Evolutionary conservation across 805 yeast species (phyloP), one percentile per base, ranked within the genome.

Genomic region (Candida mattraensis): DNA sequence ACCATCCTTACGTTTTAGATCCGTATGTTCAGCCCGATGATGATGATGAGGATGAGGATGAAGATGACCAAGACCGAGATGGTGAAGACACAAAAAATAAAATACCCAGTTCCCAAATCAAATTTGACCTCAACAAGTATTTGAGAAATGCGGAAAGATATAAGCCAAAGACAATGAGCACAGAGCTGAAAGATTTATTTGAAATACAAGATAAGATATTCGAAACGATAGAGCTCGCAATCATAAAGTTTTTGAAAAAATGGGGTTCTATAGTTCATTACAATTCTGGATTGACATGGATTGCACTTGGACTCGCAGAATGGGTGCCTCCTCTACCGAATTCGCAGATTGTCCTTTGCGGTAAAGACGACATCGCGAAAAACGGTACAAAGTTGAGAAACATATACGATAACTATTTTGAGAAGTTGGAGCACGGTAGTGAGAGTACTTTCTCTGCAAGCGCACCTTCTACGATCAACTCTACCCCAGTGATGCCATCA

Each of bases 281-380:
- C 56, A 93, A 87, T 58, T 71, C 82, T 28, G 89, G 94, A 0
- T 68, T 88, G 50, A 72, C 91, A 3, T 88, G 96, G 96, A 76
- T 86, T 13, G 96, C 96, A 0, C 62, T 87, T 20, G 88, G 87
- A 8, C 63, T 89, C 28, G 91, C 95, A 0, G 95, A 87, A 58
- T 88, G 95, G 95, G 72, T 78, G 20, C 89, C 94, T 5, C 87
- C 85, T 1, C 60, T 77, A 24, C 66, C 66, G 11, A 65, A 68
- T 30, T 71, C 78, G 9, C 66, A 69, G 12, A 74, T 71, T 66
- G 81, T 78, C 2, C 55, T 78, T 27, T 67, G 75, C 38, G 83
- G 82, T 4, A 63, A 78, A 39, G 80, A 75, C 48, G 63, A 60
- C 37, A 47, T 59, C 34, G 62, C 67, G 22, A 61, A 50, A 37